Conservation (phyloP, 2,329 filamentous ascomycete genomes). For the Drechslerella dactyloides region DNA sequence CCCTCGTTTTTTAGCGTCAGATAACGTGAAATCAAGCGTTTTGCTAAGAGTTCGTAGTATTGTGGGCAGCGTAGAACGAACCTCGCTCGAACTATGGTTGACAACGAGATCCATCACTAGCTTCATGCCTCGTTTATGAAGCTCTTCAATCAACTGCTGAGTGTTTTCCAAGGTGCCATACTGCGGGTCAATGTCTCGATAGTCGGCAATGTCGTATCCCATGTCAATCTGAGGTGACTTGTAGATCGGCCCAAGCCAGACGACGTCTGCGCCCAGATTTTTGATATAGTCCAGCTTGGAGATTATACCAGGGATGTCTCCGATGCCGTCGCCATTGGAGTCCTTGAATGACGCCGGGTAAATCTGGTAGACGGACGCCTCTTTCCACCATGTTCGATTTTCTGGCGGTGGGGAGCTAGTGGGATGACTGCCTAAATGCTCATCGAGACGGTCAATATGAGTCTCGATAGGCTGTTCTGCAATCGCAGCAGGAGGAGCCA, state of each 20-base stretch:
- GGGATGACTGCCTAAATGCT: background rate
- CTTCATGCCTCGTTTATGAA: constrained; percentile 70
- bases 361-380: constrained; percentile 63
- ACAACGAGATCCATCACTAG: constrained; percentile 77
- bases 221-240: constrained; percentile 70
- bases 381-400: constrained; percentile 60
- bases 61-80: no score
- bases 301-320: constrained; percentile 70
- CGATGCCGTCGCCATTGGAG: constrained; percentile 68
- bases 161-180: constrained; percentile 73
- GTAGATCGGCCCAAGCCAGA: constrained; percentile 67
- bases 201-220: constrained; percentile 74
- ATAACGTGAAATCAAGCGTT: no score
- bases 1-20: background rate
- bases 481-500: constrained; percentile 13
- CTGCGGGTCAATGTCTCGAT: constrained; percentile 68
- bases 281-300: constrained; percentile 70
- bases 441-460: background rate
- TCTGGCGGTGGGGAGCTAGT: background rate
- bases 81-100: constrained; percentile 75
- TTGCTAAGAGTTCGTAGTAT: no score
- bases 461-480: constrained; percentile 7
- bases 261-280: constrained; percentile 67
- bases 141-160: constrained; percentile 67
- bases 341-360: constrained; percentile 68